phyloP scores from a whole-genome alignment of 768 basidiomycete species.

The Phylloporus rhodoxanthus region DNA sequence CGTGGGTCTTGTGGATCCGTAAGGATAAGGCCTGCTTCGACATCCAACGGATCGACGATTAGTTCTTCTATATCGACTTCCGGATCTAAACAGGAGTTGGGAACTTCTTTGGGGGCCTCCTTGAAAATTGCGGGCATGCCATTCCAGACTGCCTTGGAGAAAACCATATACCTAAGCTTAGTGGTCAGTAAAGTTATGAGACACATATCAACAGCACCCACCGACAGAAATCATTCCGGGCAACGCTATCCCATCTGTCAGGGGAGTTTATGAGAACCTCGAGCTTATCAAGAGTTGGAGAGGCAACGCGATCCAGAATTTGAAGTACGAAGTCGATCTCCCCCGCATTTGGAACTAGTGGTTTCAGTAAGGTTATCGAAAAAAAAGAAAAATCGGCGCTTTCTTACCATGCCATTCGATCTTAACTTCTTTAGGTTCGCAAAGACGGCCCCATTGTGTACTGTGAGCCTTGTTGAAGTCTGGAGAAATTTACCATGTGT shows the following conservation, averaged over 20 bases:
- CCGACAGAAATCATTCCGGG: constrained; percentile 83
- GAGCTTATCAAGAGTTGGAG: constrained; percentile 62
- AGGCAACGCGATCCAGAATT: constrained; percentile 62
- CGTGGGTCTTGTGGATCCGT: constrained; percentile 68
- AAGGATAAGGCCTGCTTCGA: constrained; percentile 70
- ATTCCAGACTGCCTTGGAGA: constrained; percentile 69
- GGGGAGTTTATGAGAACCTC: constrained; percentile 52
- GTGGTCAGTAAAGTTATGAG: neutral
- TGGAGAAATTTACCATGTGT: constrained; percentile 21
- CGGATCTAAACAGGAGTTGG: constrained; percentile 51
- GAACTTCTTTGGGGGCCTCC: constrained; percentile 50
- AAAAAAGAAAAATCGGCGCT: neutral
- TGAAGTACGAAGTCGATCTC: constrained; percentile 81
- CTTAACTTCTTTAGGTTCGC: constrained; percentile 70
- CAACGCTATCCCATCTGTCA: constrained; percentile 55
- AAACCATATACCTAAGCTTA: constrained; percentile 53
- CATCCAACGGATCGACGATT: constrained; percentile 56
- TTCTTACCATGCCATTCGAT: constrained; percentile 80
- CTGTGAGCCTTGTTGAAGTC: constrained; percentile 61
- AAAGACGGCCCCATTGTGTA: constrained; percentile 74
- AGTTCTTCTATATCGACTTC: constrained; percentile 68
- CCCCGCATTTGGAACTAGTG: constrained; percentile 40
- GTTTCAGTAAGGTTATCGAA: constrained; percentile 9
- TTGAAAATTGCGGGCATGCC: constrained; percentile 69
- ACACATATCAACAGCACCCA: constrained; percentile 27